These are phyloP conservation scores for Candida pseudoglaebosa DNA, from an alignment of 805 yeast species.

Conservation along the genomic window DNA sequence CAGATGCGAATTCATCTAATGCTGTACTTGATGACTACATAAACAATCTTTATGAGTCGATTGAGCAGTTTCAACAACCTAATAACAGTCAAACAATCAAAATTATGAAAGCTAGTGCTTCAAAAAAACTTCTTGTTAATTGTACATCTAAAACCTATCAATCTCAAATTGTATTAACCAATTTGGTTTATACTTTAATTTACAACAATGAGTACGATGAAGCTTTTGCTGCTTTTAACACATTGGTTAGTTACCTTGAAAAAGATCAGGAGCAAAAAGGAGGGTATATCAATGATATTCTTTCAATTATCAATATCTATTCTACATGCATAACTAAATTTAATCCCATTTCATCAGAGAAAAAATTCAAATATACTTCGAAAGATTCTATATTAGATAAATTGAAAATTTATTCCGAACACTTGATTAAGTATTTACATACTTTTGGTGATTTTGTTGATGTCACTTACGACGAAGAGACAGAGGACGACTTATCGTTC, in stretches of 20 bases:
- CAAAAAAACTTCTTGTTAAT: constrained; percentile 29
- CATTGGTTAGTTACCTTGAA: constrained; percentile 30
- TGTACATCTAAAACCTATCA: constrained; percentile 33
- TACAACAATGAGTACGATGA: constrained; percentile 38
- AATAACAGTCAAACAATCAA: constrained; percentile 11
- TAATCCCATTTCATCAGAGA: constrained; percentile 31
- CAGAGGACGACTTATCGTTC: constrained; percentile 25
- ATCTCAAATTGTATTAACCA: constrained; percentile 29
- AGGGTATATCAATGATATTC: constrained; percentile 27
- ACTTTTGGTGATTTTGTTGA: constrained; percentile 19
- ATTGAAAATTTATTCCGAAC: constrained; percentile 14
- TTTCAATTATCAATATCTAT: constrained; percentile 30
- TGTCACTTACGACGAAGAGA: constrained; percentile 26
- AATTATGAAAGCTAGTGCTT: constrained; percentile 19
- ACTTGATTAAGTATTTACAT: constrained; percentile 22
- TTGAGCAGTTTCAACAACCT: constrained; percentile 19
- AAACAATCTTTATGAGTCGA: constrained; percentile 27
- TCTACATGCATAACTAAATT: constrained; percentile 29
- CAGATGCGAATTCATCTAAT: constrained; percentile 23
- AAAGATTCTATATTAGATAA: constrained; percentile 17
- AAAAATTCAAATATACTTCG: constrained; percentile 24
- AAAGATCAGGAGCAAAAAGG: constrained; percentile 29
- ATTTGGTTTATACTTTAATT: constrained; percentile 27
- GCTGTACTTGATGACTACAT: constrained; percentile 22
- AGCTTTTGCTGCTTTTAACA: constrained; percentile 40